Evolutionary conservation across 2,329 filamentous ascomycete species (phyloP).

Genomic region (Fusarium sp.): DNA sequence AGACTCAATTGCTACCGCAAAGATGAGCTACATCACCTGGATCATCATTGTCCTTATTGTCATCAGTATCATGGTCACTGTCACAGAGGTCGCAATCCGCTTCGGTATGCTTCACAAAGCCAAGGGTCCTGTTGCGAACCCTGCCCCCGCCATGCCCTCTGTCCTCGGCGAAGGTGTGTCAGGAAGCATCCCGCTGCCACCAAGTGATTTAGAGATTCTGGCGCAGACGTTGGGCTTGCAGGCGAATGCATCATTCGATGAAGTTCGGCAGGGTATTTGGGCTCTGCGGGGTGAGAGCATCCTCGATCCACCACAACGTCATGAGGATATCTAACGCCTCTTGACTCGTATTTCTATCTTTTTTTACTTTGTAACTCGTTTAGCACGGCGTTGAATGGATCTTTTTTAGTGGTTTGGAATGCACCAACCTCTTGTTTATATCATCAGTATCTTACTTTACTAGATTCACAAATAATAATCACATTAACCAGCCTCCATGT

Average conservation of each 20-base stretch:
- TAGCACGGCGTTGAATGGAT: conserved; percentile 42
- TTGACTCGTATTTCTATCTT: background rate
- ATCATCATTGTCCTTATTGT: conserved; percentile 96
- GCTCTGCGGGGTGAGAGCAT: conserved; percentile 42
- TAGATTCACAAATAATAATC: background rate
- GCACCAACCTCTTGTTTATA: background rate
- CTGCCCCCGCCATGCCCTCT: conserved; percentile 20
- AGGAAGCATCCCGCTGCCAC: conserved; percentile 26
- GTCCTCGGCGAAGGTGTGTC: conserved; percentile 32
- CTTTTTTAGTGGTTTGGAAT: background rate
- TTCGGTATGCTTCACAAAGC: conserved; percentile 75
- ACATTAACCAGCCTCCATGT: background rate
- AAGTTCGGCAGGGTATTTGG: conserved; percentile 50
- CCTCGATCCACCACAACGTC: conserved; percentile 9
- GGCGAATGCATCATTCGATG: conserved; percentile 50
- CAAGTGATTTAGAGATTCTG: conserved; percentile 51
- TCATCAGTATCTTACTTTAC: background rate
- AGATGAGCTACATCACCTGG: conserved; percentile 97
- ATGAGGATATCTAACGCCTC: conserved; percentile 29
- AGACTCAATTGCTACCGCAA: conserved; percentile 91
- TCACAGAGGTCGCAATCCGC: conserved; percentile 86
- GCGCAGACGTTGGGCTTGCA: conserved; percentile 50
- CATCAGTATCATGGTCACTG: conserved; percentile 90
- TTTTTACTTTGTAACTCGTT: conserved; percentile 20
- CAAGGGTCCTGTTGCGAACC: conserved; percentile 25